A percentile compares a stretch with the other conserved stretches of the same genome.
Conservation (phyloP, 345 rosid species). For the Aegle marmelos region DNA sequence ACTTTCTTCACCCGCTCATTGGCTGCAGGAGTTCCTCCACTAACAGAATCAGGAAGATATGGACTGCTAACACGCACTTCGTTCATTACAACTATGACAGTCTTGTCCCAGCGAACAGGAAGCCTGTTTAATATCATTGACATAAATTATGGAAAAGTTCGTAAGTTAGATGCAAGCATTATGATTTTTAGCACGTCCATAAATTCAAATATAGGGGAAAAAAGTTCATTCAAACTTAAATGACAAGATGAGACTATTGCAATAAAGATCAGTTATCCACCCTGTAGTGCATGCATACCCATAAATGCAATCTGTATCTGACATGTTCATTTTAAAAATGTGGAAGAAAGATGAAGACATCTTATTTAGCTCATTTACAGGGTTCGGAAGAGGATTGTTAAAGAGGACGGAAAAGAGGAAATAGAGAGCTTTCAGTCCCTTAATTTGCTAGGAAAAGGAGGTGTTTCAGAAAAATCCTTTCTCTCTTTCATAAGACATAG, state of each 20-base stretch:
- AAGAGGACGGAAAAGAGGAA: not conserved
- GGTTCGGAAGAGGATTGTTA: not conserved
- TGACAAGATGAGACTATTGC: not conserved
- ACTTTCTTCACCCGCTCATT: conserved; percentile 97
- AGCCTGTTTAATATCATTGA: conserved; percentile 50
- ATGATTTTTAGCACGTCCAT: not conserved
- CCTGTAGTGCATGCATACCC: not conserved
- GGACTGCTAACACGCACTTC: conserved; percentile 94
- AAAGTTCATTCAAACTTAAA: not conserved
- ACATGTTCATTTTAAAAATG: not conserved
- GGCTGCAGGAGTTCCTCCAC: conserved; percentile 93
- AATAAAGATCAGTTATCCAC: not conserved
- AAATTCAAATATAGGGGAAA: not conserved
- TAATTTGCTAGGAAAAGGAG: not conserved
- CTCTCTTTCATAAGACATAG: not conserved
- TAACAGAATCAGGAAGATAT: conserved; percentile 77
- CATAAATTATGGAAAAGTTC: not conserved
- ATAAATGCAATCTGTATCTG: not conserved
- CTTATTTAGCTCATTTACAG: not conserved
- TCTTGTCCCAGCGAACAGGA: conserved; percentile 97
- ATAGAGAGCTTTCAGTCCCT: not conserved
- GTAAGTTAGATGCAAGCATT: not conserved
- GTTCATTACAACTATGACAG: conserved; percentile 82
- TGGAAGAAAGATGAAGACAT: not conserved
- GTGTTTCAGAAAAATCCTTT: not conserved